phyloP scores from a whole-genome alignment of 352 stramenopile species.

The Globisporangium heterothallicum region DNA sequence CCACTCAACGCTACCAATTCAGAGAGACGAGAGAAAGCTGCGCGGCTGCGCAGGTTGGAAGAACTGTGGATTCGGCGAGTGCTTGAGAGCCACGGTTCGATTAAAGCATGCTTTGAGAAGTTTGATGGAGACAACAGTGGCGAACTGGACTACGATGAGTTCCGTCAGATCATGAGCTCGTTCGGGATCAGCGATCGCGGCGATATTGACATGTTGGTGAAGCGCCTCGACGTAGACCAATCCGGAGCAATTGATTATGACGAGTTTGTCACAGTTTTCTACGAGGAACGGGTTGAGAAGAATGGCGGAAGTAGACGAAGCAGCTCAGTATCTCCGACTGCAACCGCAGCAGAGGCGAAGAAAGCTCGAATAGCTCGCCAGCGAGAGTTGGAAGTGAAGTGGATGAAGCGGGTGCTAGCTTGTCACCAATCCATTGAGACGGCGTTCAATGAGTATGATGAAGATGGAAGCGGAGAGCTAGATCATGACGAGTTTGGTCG shows the following conservation, averaged over 20 bases:
- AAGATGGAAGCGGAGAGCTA: slow-evolving; percentile 37
- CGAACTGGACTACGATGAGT: slow-evolving; percentile 39
- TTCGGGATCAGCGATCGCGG: slow-evolving; percentile 40
- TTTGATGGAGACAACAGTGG: slow-evolving; percentile 45
- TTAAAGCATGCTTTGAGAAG: slow-evolving; percentile 31
- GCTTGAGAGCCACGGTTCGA: slow-evolving; percentile 22
- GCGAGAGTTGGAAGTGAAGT: slow-evolving; percentile 52
- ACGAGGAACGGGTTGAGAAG: slow-evolving; percentile 21
- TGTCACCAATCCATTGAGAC: slow-evolving; percentile 56
- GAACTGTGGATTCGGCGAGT: slow-evolving; percentile 45
- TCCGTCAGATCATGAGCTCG: slow-evolving; percentile 35
- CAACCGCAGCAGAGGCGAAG: slow-evolving; percentile 18
- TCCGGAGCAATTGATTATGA: slow-evolving; percentile 54
- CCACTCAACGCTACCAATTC: neutral
- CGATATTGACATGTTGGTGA: slow-evolving; percentile 40
- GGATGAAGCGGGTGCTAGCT: slow-evolving; percentile 49
- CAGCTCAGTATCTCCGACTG: neutral
- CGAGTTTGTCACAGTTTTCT: slow-evolving; percentile 61
- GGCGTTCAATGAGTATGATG: slow-evolving; percentile 63
- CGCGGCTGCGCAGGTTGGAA: slow-evolving; percentile 26
- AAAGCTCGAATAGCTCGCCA: slow-evolving; percentile 24
- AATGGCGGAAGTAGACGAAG: neutral
- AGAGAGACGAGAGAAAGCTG: slow-evolving; percentile 22
- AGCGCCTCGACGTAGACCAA: slow-evolving; percentile 35
- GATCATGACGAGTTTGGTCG: slow-evolving; percentile 57